Percentiles rank a stretch among this genome's conserved stretches.
Evolutionary conservation across 2,329 filamentous ascomycete species (phyloP).

Genomic region (Zymoseptoria tritici): DNA sequence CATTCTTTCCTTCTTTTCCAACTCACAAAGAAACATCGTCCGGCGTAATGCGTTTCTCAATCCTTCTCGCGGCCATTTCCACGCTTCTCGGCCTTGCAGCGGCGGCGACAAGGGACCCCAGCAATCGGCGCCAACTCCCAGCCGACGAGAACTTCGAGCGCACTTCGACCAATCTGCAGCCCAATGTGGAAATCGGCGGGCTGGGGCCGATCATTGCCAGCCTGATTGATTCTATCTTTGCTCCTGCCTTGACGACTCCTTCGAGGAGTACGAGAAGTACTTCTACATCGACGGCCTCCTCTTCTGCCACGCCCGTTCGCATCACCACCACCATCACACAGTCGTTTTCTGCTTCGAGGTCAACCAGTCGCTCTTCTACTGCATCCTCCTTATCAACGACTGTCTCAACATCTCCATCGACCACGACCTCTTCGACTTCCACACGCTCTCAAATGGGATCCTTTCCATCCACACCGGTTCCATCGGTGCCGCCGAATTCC

Average conservation of each 20-base stretch:
- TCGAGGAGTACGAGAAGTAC: background rate
- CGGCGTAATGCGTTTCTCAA: background rate
- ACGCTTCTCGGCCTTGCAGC: background rate
- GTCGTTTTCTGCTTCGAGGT: background rate
- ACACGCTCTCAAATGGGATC: background rate
- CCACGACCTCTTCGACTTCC: background rate
- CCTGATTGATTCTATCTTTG: background rate
- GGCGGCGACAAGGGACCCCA: background rate
- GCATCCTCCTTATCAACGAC: background rate
- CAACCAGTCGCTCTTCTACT: background rate
- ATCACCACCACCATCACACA: background rate
- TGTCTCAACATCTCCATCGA: background rate
- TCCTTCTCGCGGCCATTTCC: background rate
- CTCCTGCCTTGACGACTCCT: background rate
- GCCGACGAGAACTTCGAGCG: background rate
- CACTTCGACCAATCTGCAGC: background rate
- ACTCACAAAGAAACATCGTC: background rate
- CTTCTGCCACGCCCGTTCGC: background rate
- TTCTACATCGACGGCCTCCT: background rate
- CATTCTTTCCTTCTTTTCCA: background rate
- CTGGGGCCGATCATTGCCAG: background rate
- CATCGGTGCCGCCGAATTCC: conserved; percentile 7
- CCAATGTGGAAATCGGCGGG: background rate
- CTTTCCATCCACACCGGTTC: background rate
- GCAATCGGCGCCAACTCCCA: background rate